These are phyloP conservation scores for Hygrocybe punicea DNA, from an alignment of 768 basidiomycete genomes.

Conservation along the genomic window DNA sequence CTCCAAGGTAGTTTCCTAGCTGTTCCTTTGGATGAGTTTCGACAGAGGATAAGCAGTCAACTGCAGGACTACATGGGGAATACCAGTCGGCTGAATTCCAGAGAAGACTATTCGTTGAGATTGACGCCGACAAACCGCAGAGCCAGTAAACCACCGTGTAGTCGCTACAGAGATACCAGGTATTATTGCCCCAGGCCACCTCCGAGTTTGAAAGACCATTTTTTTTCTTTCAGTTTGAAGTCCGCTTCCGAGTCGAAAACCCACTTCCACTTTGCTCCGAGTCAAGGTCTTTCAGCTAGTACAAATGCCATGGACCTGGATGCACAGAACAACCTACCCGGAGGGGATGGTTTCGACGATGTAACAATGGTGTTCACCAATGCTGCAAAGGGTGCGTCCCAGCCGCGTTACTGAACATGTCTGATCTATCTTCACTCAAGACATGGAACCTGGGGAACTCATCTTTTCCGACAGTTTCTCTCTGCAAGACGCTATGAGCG, in stretches of 20 bases:
- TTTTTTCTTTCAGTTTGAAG: background rate
- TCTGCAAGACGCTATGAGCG: slow-evolving; percentile 90
- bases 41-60: background rate
- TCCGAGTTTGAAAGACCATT: background rate
- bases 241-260: background rate
- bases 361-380: slow-evolving; percentile 56
- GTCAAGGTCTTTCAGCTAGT: too few species aligned
- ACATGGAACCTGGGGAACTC: slow-evolving; percentile 61
- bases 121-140: background rate
- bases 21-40: slow-evolving; percentile 30
- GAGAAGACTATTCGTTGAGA: slow-evolving; percentile 62
- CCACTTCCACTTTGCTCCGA: background rate
- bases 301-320: background rate
- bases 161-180: background rate
- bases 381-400: slow-evolving; percentile 57
- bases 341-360: slow-evolving; percentile 59
- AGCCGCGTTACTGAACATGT: background rate
- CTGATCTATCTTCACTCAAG: slow-evolving; percentile 28
- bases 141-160: background rate
- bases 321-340: slow-evolving; percentile 40
- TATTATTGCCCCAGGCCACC: background rate
- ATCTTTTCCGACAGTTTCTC: slow-evolving; percentile 67
- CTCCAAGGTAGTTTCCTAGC: slow-evolving; percentile 94
- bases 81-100: slow-evolving; percentile 91
- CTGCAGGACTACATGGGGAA: slow-evolving; percentile 68